Base-by-base conservation (phyloP, 202 grass and related monocot genomes). In the Cymbopogon flexuosus region DNA sequence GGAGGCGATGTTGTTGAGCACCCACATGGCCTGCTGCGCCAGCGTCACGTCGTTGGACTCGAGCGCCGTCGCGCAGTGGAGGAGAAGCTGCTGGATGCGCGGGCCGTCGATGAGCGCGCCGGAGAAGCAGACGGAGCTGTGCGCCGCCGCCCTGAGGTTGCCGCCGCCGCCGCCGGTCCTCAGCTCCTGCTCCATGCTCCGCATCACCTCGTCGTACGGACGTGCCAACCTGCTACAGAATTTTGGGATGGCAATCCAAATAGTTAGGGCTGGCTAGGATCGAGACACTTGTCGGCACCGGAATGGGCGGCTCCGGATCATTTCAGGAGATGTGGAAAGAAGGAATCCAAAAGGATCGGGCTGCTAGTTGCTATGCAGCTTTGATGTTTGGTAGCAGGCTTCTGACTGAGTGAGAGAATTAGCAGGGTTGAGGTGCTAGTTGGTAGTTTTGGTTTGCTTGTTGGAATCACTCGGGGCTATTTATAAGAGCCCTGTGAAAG, bases 1-100 rank as follows among this genome's bases (percentile, higher is more conserved):
- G 58, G 80, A 93, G 68, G 86, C 91, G 70, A 93, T 88, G 88
- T 91, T 93, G 81, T 93, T 93, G 83, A 93, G 91, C 58, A 93
- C 91, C 91, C 91, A 93, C 86, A 93, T 89, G 81, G 87, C 86
- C 73, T 93, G 91, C 80, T 93, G 88, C 45, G 88, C 88, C 68
- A 93, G 80, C 79, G 88, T 93, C 7, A 88, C 85, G 73, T 93
- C 91, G 63, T 93, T 91, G 68, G 91, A 85, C 86, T 93, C 91
- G 10, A 93, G 83, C 27, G 91, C 88, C 8, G 62, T 49, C 24
- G 88, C 86, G 83, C 88, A 93, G 81, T 91, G 80, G 57, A 93
- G 88, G 13, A 93, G 84, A 45, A 93, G 86, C 86, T 91, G 84
- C 91, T 91, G 85, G 36, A 84, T 89, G 24, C 91, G 84, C 3